phyloP scores from a whole-genome alignment of 148 eudicot genomes.

The Rhododendron simsii region DNA sequence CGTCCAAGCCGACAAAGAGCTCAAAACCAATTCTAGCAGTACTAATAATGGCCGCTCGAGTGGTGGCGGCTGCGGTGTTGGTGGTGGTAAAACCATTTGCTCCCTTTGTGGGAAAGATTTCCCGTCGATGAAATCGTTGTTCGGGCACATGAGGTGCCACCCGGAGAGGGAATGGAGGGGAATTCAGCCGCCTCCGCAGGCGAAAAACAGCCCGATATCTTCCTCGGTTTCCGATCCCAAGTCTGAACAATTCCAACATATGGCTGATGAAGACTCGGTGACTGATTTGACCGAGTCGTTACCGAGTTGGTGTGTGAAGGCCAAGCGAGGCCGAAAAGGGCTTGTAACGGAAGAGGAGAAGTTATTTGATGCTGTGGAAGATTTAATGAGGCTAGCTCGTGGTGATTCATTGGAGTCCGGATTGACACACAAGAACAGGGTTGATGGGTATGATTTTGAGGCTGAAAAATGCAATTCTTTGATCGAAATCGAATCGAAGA shows the following conservation, averaged over 20 bases:
- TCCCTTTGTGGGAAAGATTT: conserved; percentile 30
- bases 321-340: conserved; percentile 26
- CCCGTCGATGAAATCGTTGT: conserved; percentile 37
- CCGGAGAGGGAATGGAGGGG: conserved; percentile 46
- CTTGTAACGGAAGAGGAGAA: conserved; percentile 13
- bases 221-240: conserved; percentile 6
- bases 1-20: conserved; percentile 11
- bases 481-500: not conserved
- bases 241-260: not conserved
- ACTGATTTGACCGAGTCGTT: conserved; percentile 1
- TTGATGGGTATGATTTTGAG: conserved; percentile 3
- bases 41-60: not conserved
- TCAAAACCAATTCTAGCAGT: not conserved
- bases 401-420: conserved; percentile 16
- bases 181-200: conserved; percentile 27
- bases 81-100: conserved; percentile 2
- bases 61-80: not conserved
- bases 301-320: conserved; percentile 28
- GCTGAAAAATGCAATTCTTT: not conserved
- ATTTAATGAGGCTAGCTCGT: conserved; percentile 21
- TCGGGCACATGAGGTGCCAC: conserved; percentile 71
- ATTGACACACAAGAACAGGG: not conserved
- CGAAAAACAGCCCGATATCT: conserved; percentile 9
- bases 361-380: conserved; percentile 15
- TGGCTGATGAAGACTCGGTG: not conserved